Conservation (phyloP, 768 basidiomycete genomes). For the Trametes punicea region DNA sequence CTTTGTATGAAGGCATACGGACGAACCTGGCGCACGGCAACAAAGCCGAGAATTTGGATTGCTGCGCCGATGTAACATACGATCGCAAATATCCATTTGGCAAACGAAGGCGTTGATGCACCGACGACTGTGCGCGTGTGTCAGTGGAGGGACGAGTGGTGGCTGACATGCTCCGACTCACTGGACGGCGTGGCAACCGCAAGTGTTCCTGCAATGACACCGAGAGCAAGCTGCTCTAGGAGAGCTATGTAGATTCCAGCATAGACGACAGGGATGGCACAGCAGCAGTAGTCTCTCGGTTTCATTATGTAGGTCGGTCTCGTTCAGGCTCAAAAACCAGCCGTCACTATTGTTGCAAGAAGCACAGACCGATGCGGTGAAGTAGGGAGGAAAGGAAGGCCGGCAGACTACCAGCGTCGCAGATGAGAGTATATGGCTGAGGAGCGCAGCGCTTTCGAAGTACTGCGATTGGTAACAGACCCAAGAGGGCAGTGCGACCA, state of each 20-base stretch:
- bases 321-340: neutral
- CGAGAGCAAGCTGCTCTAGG: conserved; percentile 69
- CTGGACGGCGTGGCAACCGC: conserved; percentile 77
- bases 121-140: conserved; percentile 64
- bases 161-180: conserved; percentile 37
- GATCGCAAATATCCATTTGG: conserved; percentile 68
- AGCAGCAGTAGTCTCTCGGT: conserved; percentile 86
- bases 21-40: conserved; percentile 76
- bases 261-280: conserved; percentile 88
- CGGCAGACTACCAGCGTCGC: conserved; percentile 8
- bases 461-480: neutral
- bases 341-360: conserved; percentile 11
- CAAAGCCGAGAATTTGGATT: conserved; percentile 78
- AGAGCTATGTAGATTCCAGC: conserved; percentile 83
- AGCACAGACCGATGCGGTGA: neutral
- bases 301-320: conserved; percentile 45
- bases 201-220: conserved; percentile 66
- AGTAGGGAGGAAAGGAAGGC: conserved; percentile 4
- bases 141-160: neutral
- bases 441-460: conserved; percentile 5
- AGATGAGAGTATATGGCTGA: neutral
- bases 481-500: neutral
- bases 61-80: conserved; percentile 74
- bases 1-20: neutral
- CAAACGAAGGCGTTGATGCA: conserved; percentile 75